phyloP scores from a whole-genome alignment of 495 filamentous ascomycete genomes.

The Pyrenopolyporus hunteri region DNA sequence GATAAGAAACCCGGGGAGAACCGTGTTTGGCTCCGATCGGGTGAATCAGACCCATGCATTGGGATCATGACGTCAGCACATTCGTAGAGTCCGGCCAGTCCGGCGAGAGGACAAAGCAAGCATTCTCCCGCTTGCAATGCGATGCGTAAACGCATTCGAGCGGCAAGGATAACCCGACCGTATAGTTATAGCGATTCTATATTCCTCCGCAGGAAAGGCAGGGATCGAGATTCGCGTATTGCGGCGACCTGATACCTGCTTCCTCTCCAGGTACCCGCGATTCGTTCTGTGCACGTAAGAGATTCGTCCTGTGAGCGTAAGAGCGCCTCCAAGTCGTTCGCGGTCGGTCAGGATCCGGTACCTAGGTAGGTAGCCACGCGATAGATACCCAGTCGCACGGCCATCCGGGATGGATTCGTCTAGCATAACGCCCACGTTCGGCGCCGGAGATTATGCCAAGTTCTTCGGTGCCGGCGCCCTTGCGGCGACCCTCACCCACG shows the following conservation, averaged over 20 bases:
- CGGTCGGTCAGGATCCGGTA: too few relatives aligned
- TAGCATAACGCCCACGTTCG: conserved; percentile 38
- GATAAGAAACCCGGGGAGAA: background rate
- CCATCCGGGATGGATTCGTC: conserved; percentile 25
- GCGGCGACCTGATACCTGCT: too few relatives aligned
- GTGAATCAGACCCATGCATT: background rate
- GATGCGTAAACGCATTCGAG: too few relatives aligned
- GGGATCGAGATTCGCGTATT: too few relatives aligned
- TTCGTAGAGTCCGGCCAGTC: conserved; percentile 1
- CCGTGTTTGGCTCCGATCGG: conserved; percentile 1
- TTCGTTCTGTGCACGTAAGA: too few relatives aligned
- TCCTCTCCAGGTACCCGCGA: too few relatives aligned
- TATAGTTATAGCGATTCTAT: too few relatives aligned
- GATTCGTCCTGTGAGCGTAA: too few relatives aligned
- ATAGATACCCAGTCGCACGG: background rate
- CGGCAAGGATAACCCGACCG: too few relatives aligned
- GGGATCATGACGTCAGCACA: conserved; percentile 23
- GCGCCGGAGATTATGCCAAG: conserved; percentile 58
- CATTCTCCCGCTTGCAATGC: background rate
- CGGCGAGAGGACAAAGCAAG: conserved; percentile 5
- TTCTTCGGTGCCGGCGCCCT: conserved; percentile 86
- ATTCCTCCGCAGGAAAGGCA: too few relatives aligned
- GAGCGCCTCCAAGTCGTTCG: too few relatives aligned
- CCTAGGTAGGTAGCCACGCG: too few relatives aligned
- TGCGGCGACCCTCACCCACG: conserved; percentile 85